Percentiles rank a stretch among this genome's conserved stretches.
These are phyloP conservation scores for Populus trichocarpa DNA, from an alignment of 441 rosid genomes.

Conservation along the genomic window DNA sequence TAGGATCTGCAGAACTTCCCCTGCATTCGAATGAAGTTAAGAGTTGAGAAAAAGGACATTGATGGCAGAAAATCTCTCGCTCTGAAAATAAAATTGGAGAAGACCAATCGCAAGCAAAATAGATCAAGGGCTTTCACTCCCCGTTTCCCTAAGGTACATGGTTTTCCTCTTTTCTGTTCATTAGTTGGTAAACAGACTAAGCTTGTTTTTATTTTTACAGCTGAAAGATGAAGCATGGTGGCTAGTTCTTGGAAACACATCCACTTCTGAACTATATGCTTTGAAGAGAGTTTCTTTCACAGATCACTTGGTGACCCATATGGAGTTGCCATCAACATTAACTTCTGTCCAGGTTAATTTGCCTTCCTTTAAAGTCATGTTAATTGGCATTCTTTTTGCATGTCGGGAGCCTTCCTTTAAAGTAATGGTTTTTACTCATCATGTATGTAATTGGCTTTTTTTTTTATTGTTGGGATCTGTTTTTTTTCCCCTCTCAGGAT, in stretches of 20 bases:
- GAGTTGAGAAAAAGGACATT: conserved; percentile 52
- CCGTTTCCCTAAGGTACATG: conserved; percentile 82
- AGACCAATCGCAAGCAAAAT: conserved; percentile 53
- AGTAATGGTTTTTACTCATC: background rate
- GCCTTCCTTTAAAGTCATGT: background rate
- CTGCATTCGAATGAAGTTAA: conserved; percentile 56
- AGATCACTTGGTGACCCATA: conserved; percentile 56
- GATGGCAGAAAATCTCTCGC: conserved; percentile 33
- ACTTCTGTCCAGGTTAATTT: conserved; percentile 45
- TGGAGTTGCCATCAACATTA: conserved; percentile 56
- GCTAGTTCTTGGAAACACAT: conserved; percentile 78
- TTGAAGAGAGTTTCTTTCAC: conserved; percentile 86
- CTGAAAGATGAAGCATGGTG: conserved; percentile 99
- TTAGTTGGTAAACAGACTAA: no score
- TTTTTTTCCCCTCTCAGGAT: no score
- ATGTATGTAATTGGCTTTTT: no score
- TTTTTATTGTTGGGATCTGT: no score
- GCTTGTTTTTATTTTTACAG: conserved; percentile 16
- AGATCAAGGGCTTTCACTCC: conserved; percentile 80
- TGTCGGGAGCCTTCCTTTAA: background rate
- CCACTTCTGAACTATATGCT: conserved; percentile 72
- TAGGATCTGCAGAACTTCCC: conserved; percentile 93
- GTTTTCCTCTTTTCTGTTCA: no score
- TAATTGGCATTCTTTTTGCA: background rate
- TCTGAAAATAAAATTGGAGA: conserved; percentile 70